Percentiles rank a stretch among this genome's conserved stretches.
Conservation (phyloP, 1,139 yeast genomes). For the Chernovozyma sophiae-reginae region DNA sequence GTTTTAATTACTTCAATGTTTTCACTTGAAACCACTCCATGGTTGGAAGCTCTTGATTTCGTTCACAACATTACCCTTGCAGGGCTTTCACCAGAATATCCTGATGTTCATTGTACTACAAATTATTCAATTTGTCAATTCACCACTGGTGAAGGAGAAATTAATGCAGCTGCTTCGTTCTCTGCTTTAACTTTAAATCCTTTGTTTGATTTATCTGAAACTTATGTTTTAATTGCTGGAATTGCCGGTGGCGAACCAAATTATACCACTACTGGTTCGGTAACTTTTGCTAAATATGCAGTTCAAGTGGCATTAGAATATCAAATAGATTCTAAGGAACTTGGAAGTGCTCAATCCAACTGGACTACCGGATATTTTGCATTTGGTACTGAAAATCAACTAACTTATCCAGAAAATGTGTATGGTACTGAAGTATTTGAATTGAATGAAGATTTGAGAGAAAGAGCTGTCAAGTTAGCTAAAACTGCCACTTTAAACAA, state of each 20-base stretch:
- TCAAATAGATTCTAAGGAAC: conserved; percentile 46
- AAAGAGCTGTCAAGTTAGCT: conserved; percentile 55
- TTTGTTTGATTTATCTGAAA: conserved; percentile 52
- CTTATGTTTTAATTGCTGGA: conserved; percentile 63
- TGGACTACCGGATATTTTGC: conserved; percentile 63
- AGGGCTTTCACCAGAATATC: conserved; percentile 61
- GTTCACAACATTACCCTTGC: conserved; percentile 55
- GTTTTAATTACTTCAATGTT: conserved; percentile 57
- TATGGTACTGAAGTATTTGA: conserved; percentile 68
- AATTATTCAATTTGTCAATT: conserved; percentile 56
- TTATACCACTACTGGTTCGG: conserved; percentile 48
- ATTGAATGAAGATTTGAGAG: conserved; percentile 54
- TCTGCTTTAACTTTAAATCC: conserved; percentile 54
- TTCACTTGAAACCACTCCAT: conserved; percentile 49
- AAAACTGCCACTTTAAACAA: conserved; percentile 37
- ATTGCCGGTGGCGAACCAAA: conserved; percentile 64
- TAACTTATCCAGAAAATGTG: conserved; percentile 49
- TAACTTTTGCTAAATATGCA: conserved; percentile 58
- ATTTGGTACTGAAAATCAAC: conserved; percentile 49
- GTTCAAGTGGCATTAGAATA: conserved; percentile 61
- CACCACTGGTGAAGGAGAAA: conserved; percentile 68
- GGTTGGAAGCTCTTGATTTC: conserved; percentile 47
- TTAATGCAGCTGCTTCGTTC: conserved; percentile 61
- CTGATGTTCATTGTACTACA: conserved; percentile 51
- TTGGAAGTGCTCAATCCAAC: conserved; percentile 44